Percentiles rank a stretch among this genome's conserved stretches.
Evolutionary conservation across 2,329 filamentous ascomycete genomes (phyloP).

Genomic region (Colletotrichum lini): DNA sequence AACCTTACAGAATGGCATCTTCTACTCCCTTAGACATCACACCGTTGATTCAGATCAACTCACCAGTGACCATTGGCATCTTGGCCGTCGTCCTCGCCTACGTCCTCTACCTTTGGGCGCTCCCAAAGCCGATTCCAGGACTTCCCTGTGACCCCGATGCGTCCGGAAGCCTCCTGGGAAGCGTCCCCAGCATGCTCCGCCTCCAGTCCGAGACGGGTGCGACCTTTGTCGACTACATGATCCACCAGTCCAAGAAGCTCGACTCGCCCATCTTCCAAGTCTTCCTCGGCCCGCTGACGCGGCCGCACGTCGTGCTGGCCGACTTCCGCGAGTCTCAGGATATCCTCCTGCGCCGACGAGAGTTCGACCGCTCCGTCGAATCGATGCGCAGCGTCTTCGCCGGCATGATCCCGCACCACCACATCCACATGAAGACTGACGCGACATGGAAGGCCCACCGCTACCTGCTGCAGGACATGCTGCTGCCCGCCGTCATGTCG

Average conservation of each 20-base stretch:
- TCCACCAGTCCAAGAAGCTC: slow-evolving; percentile 43
- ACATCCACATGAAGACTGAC: slow-evolving; percentile 50
- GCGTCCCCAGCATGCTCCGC: slow-evolving; percentile 10
- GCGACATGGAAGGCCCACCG: slow-evolving; percentile 51
- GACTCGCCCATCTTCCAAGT: slow-evolving; percentile 51
- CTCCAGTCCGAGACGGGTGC: not conserved
- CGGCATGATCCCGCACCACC: slow-evolving; percentile 47
- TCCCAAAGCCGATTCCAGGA: slow-evolving; percentile 34
- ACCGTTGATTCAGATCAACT: too few species aligned
- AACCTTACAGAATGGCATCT: too few species aligned
- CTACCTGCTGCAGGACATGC: slow-evolving; percentile 55
- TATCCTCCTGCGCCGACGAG: slow-evolving; percentile 52
- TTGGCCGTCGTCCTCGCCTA: too few species aligned
- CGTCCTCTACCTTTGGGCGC: not conserved
- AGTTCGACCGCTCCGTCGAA: slow-evolving; percentile 50
- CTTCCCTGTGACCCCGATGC: slow-evolving; percentile 25
- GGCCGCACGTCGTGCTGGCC: slow-evolving; percentile 50
- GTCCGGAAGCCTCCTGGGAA: slow-evolving; percentile 15
- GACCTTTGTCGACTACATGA: slow-evolving; percentile 45
- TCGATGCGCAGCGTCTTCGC: slow-evolving; percentile 17
- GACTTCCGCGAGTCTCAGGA: slow-evolving; percentile 53
- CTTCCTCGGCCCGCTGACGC: slow-evolving; percentile 51
- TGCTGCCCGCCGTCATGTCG: slow-evolving; percentile 54
- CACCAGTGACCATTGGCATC: too few species aligned
- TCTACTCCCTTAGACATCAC: too few species aligned